phyloP scores from a whole-genome alignment of 1,284 basidiomycete species.

The Tremellales sp. region DNA sequence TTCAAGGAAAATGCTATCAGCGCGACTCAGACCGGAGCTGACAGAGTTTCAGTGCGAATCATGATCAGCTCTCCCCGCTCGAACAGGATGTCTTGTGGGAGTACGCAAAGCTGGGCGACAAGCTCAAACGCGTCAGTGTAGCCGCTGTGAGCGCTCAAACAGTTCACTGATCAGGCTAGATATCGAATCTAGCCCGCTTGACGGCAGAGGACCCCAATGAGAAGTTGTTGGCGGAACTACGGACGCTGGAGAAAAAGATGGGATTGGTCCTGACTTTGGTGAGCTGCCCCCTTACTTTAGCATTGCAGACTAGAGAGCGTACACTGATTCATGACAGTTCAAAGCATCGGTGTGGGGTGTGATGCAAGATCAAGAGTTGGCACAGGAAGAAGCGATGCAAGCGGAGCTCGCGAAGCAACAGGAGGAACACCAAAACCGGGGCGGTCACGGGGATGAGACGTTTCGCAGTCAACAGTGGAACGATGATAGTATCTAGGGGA shows the following conservation, averaged over 20 bases:
- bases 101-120: slow-evolving; percentile 67
- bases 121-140: slow-evolving; percentile 61
- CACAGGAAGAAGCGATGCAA: slow-evolving; percentile 44
- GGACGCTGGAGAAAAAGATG: slow-evolving; percentile 89
- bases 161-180: slow-evolving; percentile 42
- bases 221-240: slow-evolving; percentile 67
- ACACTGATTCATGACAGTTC: slow-evolving; percentile 57
- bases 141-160: too few relatives aligned
- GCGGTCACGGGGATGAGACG: neutral
- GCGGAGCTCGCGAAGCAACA: neutral
- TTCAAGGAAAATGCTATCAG: neutral
- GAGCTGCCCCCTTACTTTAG: slow-evolving; percentile 22
- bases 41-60: slow-evolving; percentile 29
- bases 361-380: slow-evolving; percentile 73
- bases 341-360: slow-evolving; percentile 94
- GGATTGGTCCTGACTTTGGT: slow-evolving; percentile 85
- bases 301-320: neutral
- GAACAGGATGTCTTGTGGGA: slow-evolving; percentile 73
- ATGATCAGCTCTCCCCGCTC: slow-evolving; percentile 59
- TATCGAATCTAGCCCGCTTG: slow-evolving; percentile 37
- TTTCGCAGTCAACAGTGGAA: neutral
- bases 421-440: neutral
- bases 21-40: neutral
- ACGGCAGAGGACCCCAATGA: slow-evolving; percentile 64
- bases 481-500: neutral